Conservation (phyloP, 148 eudicot species). For the Beta vulgaris region DNA sequence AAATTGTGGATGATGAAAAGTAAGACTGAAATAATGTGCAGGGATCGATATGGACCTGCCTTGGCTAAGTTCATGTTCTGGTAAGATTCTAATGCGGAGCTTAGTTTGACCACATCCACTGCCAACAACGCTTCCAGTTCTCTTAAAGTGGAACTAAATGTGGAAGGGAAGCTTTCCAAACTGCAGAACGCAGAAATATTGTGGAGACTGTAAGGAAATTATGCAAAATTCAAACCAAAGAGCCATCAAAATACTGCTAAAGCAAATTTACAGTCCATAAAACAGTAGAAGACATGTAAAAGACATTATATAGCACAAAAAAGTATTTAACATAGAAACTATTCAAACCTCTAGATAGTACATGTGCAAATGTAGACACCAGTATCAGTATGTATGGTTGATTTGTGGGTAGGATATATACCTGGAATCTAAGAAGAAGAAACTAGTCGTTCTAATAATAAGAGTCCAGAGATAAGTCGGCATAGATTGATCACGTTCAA, state of each 20-base stretch:
- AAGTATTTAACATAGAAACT: not conserved
- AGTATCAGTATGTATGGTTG: not conserved
- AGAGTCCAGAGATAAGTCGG: conserved; percentile 58
- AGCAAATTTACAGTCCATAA: not conserved
- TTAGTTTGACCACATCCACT: conserved; percentile 46
- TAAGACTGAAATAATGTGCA: conserved; percentile 60
- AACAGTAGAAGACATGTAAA: not conserved
- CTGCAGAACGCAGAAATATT: conserved; percentile 38
- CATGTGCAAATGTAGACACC: not conserved
- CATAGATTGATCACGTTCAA: conserved; percentile 25
- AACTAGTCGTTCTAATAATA: conserved; percentile 69
- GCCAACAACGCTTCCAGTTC: conserved; percentile 57
- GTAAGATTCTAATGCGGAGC: conserved; percentile 58
- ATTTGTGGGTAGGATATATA: conserved; percentile 23
- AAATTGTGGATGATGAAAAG: conserved; percentile 55
- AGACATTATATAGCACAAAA: not conserved
- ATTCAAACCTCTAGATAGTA: not conserved
- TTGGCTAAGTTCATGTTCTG: conserved; percentile 50
- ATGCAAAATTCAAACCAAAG: not conserved
- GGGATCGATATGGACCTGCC: conserved; percentile 79
- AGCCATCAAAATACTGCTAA: not conserved
- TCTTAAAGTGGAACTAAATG: conserved; percentile 53
- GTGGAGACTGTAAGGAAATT: not conserved
- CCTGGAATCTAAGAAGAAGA: conserved; percentile 71
- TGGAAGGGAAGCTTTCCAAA: conserved; percentile 55